Conservation (phyloP, 2,329 filamentous ascomycete species). For the Paramyrothecium sp. region DNA sequence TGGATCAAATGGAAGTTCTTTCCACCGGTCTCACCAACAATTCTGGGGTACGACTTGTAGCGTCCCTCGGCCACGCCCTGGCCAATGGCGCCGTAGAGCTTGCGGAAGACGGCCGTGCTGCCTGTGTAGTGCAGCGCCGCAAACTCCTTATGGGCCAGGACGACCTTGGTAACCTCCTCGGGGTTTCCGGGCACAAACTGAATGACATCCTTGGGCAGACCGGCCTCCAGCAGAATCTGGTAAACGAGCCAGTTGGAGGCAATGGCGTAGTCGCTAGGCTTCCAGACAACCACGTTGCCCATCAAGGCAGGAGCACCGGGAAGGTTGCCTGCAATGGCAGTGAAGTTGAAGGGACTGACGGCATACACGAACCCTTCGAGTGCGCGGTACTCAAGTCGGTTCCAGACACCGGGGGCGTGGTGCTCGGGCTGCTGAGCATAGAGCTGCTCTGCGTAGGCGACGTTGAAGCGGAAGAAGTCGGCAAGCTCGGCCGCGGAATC, state of each 20-base stretch:
- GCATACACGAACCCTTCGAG: slow-evolving; percentile 96
- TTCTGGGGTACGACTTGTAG: slow-evolving; percentile 82
- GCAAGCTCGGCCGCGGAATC: slow-evolving; percentile 89
- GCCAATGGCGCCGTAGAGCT: slow-evolving; percentile 84
- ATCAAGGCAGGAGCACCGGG: slow-evolving; percentile 80
- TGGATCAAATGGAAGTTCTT: slow-evolving; percentile 93
- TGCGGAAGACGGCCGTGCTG: slow-evolving; percentile 86
- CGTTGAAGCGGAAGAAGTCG: slow-evolving; percentile 93
- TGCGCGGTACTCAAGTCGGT: slow-evolving; percentile 83
- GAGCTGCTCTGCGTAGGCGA: slow-evolving; percentile 88
- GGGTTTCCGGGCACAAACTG: slow-evolving; percentile 92
- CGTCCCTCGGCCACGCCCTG: slow-evolving; percentile 76
- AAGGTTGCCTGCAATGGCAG: slow-evolving; percentile 87
- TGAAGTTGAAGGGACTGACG: slow-evolving; percentile 95
- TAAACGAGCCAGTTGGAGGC: slow-evolving; percentile 91
- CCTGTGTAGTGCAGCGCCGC: slow-evolving; percentile 94
- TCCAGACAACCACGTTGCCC: slow-evolving; percentile 96
- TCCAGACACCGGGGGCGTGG: slow-evolving; percentile 84
- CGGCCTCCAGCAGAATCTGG: slow-evolving; percentile 86
- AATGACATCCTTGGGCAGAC: slow-evolving; percentile 84
- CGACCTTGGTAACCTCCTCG: slow-evolving; percentile 75
- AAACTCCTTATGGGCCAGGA: slow-evolving; percentile 76
- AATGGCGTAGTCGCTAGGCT: slow-evolving; percentile 87
- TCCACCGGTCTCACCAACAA: slow-evolving; percentile 87
- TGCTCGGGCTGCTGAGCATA: slow-evolving; percentile 85